Evolutionary conservation across 768 basidiomycete genomes (phyloP).

Genomic region (Lentinus brumalis): DNA sequence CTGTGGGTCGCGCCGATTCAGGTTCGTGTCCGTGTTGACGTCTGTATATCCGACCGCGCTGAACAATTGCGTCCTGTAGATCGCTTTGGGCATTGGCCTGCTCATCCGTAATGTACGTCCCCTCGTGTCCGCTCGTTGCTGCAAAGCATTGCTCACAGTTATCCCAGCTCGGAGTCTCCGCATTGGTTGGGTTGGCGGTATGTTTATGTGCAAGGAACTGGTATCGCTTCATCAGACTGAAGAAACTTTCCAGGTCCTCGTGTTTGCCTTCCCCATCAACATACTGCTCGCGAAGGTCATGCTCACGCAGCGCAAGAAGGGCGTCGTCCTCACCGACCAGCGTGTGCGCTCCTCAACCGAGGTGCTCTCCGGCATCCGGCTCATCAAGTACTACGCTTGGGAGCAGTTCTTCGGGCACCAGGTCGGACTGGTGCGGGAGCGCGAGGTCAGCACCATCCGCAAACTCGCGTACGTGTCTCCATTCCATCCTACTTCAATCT

Average conservation of each 20-base stretch:
- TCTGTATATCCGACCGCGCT: not conserved
- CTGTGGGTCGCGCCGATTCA: constrained; percentile 64
- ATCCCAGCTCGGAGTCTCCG: constrained; percentile 8
- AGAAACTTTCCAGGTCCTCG: constrained; percentile 39
- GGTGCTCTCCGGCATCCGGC: constrained; percentile 64
- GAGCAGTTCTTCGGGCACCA: constrained; percentile 77
- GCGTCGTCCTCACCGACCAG: constrained; percentile 65
- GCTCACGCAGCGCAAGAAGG: constrained; percentile 54
- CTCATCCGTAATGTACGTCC: constrained; percentile 39
- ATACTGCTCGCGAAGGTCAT: constrained; percentile 52
- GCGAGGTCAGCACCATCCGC: constrained; percentile 65
- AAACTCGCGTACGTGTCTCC: constrained; percentile 26
- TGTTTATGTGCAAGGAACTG: not conserved
- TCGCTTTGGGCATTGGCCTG: constrained; percentile 61
- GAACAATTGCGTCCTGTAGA: constrained; percentile 21
- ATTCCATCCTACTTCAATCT: too few species aligned
- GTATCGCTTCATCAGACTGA: not conserved
- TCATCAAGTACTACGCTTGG: constrained; percentile 94
- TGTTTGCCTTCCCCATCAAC: constrained; percentile 63
- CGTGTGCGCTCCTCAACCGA: constrained; percentile 68
- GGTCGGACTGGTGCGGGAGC: constrained; percentile 64
- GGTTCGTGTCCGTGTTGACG: not conserved
- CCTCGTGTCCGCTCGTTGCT: not conserved
- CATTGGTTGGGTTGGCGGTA: constrained; percentile 16
- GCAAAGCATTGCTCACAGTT: not conserved